These are phyloP conservation scores for Talaromyces stipitatus DNA, from an alignment of 495 filamentous ascomycete species.

Conservation along the genomic window DNA sequence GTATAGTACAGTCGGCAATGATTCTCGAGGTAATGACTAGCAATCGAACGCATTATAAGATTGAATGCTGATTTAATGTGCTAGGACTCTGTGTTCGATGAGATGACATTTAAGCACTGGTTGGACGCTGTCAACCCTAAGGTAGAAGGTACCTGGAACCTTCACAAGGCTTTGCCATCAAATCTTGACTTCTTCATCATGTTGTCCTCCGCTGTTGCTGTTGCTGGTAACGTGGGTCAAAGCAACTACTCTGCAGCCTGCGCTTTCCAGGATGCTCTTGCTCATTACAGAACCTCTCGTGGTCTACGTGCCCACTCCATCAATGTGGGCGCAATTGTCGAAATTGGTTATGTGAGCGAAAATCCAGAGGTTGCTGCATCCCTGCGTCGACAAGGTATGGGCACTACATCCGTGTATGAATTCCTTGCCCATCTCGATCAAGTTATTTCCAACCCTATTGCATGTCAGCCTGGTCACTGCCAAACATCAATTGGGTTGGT, in stretches of 20 bases:
- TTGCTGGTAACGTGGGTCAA: conserved; percentile 39
- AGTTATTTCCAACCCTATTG: not conserved
- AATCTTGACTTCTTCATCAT: conserved; percentile 46
- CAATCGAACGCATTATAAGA: too few species aligned
- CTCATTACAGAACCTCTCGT: conserved; percentile 19
- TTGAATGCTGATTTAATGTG: too few species aligned
- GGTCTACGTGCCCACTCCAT: conserved; percentile 28
- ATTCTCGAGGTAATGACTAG: conserved; percentile 24
- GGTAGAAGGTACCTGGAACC: conserved; percentile 30
- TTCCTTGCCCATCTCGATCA: conserved; percentile 4
- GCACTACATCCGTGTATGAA: not conserved
- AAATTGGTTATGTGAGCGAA: conserved; percentile 32
- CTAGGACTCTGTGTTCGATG: conserved; percentile 47
- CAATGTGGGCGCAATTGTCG: conserved; percentile 30
- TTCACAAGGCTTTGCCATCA: conserved; percentile 21
- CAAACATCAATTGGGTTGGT: not conserved
- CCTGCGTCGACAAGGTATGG: conserved; percentile 1
- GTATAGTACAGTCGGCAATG: conserved; percentile 43
- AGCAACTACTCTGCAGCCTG: conserved; percentile 35
- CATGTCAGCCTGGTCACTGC: not conserved
- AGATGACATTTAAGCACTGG: conserved; percentile 47
- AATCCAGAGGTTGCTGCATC: not conserved
- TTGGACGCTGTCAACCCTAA: conserved; percentile 30
- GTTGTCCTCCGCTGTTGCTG: conserved; percentile 32
- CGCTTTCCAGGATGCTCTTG: conserved; percentile 34